Conservation (phyloP, 257 asterid genomes). For the Solanum etuberosum region DNA sequence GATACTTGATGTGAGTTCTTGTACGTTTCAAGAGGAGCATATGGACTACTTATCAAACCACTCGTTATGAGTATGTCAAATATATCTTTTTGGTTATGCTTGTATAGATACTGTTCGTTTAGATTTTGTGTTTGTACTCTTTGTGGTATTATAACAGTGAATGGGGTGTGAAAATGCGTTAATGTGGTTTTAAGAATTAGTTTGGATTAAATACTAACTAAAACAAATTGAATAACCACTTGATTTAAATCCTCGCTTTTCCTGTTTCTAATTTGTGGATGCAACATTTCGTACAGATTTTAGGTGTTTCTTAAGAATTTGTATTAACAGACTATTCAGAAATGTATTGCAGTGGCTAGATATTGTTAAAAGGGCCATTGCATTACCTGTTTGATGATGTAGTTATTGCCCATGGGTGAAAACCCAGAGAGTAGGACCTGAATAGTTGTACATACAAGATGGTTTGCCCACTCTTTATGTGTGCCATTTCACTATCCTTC, state of each 20-base stretch:
- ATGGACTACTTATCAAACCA: conserved; percentile 14
- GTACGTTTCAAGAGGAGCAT: background rate
- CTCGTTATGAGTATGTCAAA: conserved; percentile 20
- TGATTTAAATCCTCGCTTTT: background rate
- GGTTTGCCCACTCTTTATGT: background rate
- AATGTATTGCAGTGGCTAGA: background rate
- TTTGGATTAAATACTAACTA: background rate
- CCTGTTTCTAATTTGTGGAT: background rate
- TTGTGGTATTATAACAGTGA: background rate
- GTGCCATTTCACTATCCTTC: background rate
- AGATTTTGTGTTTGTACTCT: conserved; percentile 4
- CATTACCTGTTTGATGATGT: background rate
- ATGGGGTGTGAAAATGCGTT: background rate
- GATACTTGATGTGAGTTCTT: conserved; percentile 25
- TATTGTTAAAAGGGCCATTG: background rate
- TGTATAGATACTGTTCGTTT: conserved; percentile 16
- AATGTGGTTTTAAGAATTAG: background rate
- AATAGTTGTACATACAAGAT: background rate
- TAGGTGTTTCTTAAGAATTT: background rate
- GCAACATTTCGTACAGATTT: background rate
- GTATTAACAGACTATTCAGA: background rate
- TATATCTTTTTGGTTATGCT: background rate
- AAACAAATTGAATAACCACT: background rate
- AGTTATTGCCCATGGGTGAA: background rate
- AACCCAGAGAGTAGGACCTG: background rate